phyloP scores from a whole-genome alignment of 2,329 filamentous ascomycete genomes.

The Hymenoscyphus infarciens region DNA sequence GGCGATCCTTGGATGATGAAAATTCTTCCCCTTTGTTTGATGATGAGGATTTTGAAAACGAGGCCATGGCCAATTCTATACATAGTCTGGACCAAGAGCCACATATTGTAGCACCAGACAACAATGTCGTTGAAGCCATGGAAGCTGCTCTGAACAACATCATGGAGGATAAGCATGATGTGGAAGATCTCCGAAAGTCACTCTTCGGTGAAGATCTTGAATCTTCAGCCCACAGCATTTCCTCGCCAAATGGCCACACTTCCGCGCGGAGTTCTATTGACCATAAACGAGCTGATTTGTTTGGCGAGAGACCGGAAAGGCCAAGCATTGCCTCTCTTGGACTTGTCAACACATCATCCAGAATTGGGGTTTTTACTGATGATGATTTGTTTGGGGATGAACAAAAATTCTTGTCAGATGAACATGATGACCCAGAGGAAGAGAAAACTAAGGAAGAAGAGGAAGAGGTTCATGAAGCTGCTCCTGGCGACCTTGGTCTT shows the following conservation, averaged over 20 bases:
- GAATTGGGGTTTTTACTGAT: constrained; percentile 88
- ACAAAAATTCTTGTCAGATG: constrained; percentile 79
- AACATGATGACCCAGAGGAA: constrained; percentile 67
- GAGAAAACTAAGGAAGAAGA: constrained; percentile 58
- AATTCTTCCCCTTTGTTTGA: constrained; percentile 65
- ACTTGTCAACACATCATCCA: constrained; percentile 79
- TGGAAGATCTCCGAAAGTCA: constrained; percentile 62
- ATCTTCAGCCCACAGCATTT: constrained; percentile 43
- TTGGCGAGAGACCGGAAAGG: constrained; percentile 54
- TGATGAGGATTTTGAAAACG: constrained; percentile 73
- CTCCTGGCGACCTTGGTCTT: constrained; percentile 87
- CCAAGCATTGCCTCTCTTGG: constrained; percentile 90
- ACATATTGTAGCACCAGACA: constrained; percentile 61
- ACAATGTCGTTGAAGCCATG: constrained; percentile 83
- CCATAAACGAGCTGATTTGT: constrained; percentile 41
- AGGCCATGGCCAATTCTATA: constrained; percentile 67
- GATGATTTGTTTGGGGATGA: constrained; percentile 92
- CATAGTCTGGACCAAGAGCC: constrained; percentile 74
- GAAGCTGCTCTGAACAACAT: constrained; percentile 90
- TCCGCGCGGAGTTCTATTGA: constrained; percentile 64
- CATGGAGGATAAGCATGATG: constrained; percentile 72
- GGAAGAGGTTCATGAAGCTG: constrained; percentile 89
- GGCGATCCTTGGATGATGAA: constrained; percentile 70
- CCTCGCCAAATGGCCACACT: constrained; percentile 54
- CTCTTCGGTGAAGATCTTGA: constrained; percentile 56